Base-by-base conservation (phyloP, 345 rosid genomes). In the Erysimum cheiranthoides region DNA sequence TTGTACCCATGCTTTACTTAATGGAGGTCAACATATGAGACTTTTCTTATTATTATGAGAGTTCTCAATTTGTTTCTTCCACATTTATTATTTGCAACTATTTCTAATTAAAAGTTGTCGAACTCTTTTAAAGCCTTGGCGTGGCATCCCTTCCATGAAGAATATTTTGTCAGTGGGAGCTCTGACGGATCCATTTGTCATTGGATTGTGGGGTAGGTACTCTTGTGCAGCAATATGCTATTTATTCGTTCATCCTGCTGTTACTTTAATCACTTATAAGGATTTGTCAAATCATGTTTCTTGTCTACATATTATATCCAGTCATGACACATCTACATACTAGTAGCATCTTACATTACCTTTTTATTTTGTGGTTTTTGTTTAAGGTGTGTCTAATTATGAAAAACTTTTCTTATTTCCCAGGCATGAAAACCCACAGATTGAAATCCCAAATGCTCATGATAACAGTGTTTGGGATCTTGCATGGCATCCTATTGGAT, bases 61-160 rank as follows among this genome's bases (percentile, higher is more conserved):
- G 35, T 21, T 39, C 49, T 31, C 3, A 72, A 3, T 50, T 27
- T 53, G 27, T 58, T 59, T 57, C 80, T 64, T 57, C 2, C 7
- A 14, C 56, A 64, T 65, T 65, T 71, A 7, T 36, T 49, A 34
- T 72, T n/a, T 70, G 40, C 34, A 32, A 65, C 30, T 59, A 59
- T 57, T 28, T 57, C 49, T 71, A 25, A 71, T 8, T 53, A 40
- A 47, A 77, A 49, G 32, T 49, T 78, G n/a, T 42, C 17, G 0
- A 66, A 40, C 8, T 49, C 46, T 59, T n/a, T 51, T 40, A 70
- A 47, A 94, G 99, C 94, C 49, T 77, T 95, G 97, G 97, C 97
- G 49, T 95, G 98, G 98, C 98, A 95, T 79, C 99, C 99, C 63
- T 90, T 89, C 79, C 97, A 95, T 81, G 99, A 95, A 82, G 98